These are phyloP conservation scores for Cercophora samala DNA, from an alignment of 495 filamentous ascomycete species.

Conservation along the genomic window DNA sequence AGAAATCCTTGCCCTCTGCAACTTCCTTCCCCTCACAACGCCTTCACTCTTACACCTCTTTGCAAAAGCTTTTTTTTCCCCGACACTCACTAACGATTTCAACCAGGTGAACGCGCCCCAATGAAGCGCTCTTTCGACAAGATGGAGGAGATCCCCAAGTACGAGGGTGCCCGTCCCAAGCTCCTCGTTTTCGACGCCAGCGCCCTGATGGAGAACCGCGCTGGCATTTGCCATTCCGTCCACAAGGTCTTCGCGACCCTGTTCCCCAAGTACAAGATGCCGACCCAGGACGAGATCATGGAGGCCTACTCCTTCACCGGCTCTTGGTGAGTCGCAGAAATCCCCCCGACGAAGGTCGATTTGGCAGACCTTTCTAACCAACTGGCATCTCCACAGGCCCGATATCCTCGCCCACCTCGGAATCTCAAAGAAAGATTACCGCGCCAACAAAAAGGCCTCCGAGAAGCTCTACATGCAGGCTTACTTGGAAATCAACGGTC, in stretches of 20 bases:
- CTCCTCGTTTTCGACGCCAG: background rate
- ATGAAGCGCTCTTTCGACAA: conserved; percentile 2
- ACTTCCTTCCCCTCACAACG: too few species aligned
- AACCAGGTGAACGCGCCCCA: background rate
- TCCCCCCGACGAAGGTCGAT: too few species aligned
- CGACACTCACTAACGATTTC: too few species aligned
- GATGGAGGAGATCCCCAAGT: background rate
- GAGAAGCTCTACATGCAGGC: background rate
- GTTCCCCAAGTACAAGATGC: background rate
- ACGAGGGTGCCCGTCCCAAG: background rate
- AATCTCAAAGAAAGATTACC: background rate
- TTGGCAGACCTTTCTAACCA: background rate
- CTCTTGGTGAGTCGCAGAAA: background rate
- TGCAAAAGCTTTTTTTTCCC: background rate
- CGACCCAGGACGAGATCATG: background rate
- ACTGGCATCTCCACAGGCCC: background rate
- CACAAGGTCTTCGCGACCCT: background rate
- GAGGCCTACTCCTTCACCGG: background rate
- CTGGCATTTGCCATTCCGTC: background rate
- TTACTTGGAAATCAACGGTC: background rate
- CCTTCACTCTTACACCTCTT: background rate
- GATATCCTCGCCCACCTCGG: background rate
- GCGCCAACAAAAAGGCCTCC: background rate
- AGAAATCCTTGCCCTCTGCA: too few species aligned
- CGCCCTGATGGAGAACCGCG: background rate